Evolutionary conservation across 2,329 filamentous ascomycete species (phyloP), one percentile per base, ranked within the genome.

Genomic region (Aspergillus japonicus): DNA sequence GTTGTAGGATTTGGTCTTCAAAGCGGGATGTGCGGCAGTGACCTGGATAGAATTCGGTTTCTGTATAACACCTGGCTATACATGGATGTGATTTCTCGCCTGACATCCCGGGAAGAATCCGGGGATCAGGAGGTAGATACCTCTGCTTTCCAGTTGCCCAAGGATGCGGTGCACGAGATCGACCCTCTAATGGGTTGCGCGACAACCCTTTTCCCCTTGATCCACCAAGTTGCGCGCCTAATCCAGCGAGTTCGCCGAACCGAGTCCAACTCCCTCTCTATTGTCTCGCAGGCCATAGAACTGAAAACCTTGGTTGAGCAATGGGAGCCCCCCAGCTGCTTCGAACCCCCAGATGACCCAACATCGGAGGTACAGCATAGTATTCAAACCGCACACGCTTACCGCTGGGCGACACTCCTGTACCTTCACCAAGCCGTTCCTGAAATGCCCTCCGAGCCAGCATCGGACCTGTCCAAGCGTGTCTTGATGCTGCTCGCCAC

Each of bases 141-240:
- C 21, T 66, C 69, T n/a, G 68, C 71, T 23, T 73, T 78, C n/a
- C 74, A 77, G 31, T 72, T 76, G 24, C 77, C 80, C 5, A 77
- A 69, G 56, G 75, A 71, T 69, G 76, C 71, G 61, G 78, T 85
- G 58, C 76, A 83, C 23, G 81, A 86, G 59, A 80, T 90, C n/a
- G 88, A 91, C 71, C 87, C 88, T 4, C 73, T 90, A 31, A 88
- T 91, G 85, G 88, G 88, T 11, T 89, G 86, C 66, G 88, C 88
- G 6, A 79, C 81, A 33, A 87, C 86, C 0, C 78, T 91, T 0
- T 91, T 90, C 66, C 88, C 88, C 1, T 76, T 89, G 1, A 88
- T 91, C 61, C 86, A 87, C 11, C 82, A 83, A 21, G 86, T 87
- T 23, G 88, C 87, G 3, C 85, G 84, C 61, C 78, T 91, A 2